These are phyloP conservation scores for Aureobasidium sp. DNA, from an alignment of 2,329 filamentous ascomycete species.

Conservation along the genomic window DNA sequence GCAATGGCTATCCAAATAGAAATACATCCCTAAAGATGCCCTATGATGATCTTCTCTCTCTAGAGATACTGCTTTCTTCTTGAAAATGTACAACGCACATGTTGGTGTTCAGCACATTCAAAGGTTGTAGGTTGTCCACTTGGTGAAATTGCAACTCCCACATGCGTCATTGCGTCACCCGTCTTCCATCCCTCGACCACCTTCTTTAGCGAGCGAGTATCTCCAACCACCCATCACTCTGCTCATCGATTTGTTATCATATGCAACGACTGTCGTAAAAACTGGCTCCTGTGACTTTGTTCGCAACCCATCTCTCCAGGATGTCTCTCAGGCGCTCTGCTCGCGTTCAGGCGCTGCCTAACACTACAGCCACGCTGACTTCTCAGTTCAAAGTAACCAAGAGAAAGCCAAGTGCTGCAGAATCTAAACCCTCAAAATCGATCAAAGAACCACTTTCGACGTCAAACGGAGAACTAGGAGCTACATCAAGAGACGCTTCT, in stretches of 20 bases:
- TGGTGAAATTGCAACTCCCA: not conserved
- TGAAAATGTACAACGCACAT: too few relatives aligned
- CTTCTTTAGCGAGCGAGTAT: not conserved
- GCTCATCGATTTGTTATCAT: not conserved
- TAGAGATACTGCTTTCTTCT: too few relatives aligned
- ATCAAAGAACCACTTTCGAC: not conserved
- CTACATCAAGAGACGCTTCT: not conserved
- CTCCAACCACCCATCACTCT: not conserved
- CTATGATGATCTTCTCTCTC: too few relatives aligned
- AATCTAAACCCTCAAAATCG: not conserved
- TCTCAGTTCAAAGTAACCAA: slow-evolving; percentile 6
- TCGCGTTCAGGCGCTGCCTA: slow-evolving; percentile 29
- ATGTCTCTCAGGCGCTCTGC: slow-evolving; percentile 49
- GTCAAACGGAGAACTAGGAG: not conserved
- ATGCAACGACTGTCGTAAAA: not conserved
- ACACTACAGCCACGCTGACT: not conserved
- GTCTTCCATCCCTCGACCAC: not conserved
- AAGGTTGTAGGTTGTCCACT: not conserved
- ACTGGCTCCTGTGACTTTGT: not conserved
- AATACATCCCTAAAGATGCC: too few relatives aligned
- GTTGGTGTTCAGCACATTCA: not conserved
- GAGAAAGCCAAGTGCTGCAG: not conserved
- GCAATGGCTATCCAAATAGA: too few relatives aligned
- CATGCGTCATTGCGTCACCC: slow-evolving; percentile 1
- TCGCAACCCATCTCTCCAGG: slow-evolving; percentile 3